Percentiles rank a stretch among this genome's conserved stretches.
Evolutionary conservation across 257 asterid species (phyloP).

Genomic region (Solanum arcanum): DNA sequence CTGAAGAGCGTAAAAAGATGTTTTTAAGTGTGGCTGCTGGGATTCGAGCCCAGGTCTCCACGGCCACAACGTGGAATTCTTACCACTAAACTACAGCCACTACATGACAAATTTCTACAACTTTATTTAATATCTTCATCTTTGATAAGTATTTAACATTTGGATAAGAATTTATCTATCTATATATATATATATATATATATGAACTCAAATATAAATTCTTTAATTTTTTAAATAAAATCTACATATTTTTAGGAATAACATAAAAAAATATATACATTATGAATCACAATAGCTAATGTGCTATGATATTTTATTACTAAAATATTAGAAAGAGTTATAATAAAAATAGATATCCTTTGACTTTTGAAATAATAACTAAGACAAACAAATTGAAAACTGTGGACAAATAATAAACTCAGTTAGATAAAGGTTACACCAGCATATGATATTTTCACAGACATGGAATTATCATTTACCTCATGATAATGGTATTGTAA

Average conservation of each 20-base stretch:
- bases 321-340: neutral
- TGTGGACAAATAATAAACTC: neutral
- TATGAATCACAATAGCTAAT: neutral
- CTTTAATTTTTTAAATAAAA: no score
- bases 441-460: neutral
- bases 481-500: neutral
- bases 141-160: no score
- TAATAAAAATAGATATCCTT: no score
- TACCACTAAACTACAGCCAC: slow-evolving; percentile 97
- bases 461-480: neutral
- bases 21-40: slow-evolving; percentile 79
- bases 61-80: slow-evolving; percentile 99
- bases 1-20: neutral
- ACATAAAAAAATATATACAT: neutral
- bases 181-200: no score
- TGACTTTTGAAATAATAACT: neutral
- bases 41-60: slow-evolving; percentile 99
- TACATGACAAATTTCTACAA: neutral
- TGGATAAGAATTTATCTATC: no score
- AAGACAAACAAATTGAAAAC: neutral
- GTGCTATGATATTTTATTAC: neutral
- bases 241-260: no score
- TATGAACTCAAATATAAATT: neutral
- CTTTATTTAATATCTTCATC: no score
- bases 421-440: neutral